phyloP scores from a whole-genome alignment of 1,284 basidiomycete genomes.

The Melampsora medusae region DNA sequence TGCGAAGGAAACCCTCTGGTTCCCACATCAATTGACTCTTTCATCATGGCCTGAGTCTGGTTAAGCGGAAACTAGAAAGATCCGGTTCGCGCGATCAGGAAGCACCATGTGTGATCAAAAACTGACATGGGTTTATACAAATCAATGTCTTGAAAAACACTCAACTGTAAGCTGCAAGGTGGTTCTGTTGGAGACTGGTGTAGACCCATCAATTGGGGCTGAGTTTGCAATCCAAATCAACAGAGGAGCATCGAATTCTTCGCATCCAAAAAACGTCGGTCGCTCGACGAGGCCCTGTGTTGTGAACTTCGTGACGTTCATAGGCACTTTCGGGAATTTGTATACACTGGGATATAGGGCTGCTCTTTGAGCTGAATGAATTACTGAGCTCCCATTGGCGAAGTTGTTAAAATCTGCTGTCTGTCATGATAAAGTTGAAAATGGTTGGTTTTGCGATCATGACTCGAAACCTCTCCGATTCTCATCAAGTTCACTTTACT shows the following conservation, averaged over 20 bases:
- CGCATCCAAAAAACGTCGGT: constrained; percentile 41
- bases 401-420: constrained; percentile 28
- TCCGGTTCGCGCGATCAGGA: too few relatives aligned
- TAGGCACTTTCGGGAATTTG: constrained; percentile 41
- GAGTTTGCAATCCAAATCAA: constrained; percentile 42
- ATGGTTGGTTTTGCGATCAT: neutral
- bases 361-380: constrained; percentile 24
- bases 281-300: constrained; percentile 23
- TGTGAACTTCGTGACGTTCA: constrained; percentile 25
- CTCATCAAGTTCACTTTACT: neutral
- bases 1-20: constrained; percentile 31
- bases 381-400: constrained; percentile 39
- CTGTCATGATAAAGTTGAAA: neutral
- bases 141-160: neutral
- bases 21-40: constrained; percentile 12
- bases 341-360: constrained; percentile 10
- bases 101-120: neutral
- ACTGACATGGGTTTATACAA: neutral
- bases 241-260: constrained; percentile 27
- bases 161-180: constrained; percentile 38
- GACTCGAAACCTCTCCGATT: too few relatives aligned
- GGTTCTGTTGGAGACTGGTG: constrained; percentile 18
- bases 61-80: constrained; percentile 11
- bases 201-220: constrained; percentile 28
- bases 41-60: constrained; percentile 28